phyloP scores from a whole-genome alignment of 441 rosid genomes.

The Flueggea neowawraea region DNA sequence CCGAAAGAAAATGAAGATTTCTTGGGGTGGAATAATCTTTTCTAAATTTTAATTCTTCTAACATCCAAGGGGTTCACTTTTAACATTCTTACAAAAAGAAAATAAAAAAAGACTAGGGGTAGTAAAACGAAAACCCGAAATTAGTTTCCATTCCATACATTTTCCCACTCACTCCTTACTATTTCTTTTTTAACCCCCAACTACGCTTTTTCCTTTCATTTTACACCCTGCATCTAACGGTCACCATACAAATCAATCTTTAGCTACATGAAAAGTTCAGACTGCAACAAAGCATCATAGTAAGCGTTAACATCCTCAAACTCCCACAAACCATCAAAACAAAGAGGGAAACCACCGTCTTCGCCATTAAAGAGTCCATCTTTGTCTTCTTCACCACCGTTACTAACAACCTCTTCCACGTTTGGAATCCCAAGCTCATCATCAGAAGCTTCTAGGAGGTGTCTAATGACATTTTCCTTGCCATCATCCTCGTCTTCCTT shows the following conservation, averaged over 20 bases:
- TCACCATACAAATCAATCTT: background rate
- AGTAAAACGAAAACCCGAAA: conserved; percentile 23
- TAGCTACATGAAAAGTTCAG: conserved; percentile 62
- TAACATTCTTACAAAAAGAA: conserved; percentile 9
- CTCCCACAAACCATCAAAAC: conserved; percentile 60
- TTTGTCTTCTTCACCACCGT: conserved; percentile 9
- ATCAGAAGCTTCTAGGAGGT: conserved; percentile 77
- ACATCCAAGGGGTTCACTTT: background rate
- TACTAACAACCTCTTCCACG: conserved; percentile 20
- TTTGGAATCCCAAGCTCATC: conserved; percentile 89
- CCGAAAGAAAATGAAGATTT: no score
- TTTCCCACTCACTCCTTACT: background rate
- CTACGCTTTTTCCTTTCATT: background rate
- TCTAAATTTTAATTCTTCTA: background rate
- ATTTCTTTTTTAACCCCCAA: conserved; percentile 7
- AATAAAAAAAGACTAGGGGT: conserved; percentile 3
- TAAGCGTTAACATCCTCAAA: conserved; percentile 77
- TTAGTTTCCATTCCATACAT: conserved; percentile 16
- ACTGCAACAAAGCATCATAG: conserved; percentile 62
- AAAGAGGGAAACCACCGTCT: conserved; percentile 32
- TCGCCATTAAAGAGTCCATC: conserved; percentile 19
- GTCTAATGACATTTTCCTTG: conserved; percentile 55
- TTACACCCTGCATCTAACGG: no score
- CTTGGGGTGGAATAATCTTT: background rate
- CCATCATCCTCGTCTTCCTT: conserved; percentile 36